Evolutionary conservation across 805 yeast genomes (phyloP), one percentile per base, ranked within the genome.

Genomic region (Candida takata): DNA sequence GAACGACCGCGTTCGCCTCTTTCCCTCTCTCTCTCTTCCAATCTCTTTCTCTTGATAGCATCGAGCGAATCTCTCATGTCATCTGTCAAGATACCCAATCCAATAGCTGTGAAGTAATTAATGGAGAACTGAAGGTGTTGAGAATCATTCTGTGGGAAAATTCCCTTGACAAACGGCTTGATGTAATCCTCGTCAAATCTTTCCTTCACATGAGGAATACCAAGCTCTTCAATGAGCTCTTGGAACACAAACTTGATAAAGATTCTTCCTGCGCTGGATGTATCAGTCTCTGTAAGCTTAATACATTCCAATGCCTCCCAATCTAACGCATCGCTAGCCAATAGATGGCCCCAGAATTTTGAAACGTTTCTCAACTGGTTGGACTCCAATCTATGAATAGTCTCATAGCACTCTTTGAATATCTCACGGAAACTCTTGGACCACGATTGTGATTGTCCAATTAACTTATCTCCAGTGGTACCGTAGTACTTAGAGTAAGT

Each of bases 31-130:
- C 38, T 25, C 18, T 29, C 41, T 17, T 40, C 45, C 5, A 67
- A 57, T 24, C 66, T 46, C 13, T 47, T 45, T 35, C 58, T 52
- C 15, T 38, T 41, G 15, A 40, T 15, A 7, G 26, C 27, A 13
- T 38, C 36, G 39, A 79, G 55, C 12, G 60, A 64, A 5, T 64
- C 69, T 60, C 97, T 72, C 94, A 88, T 82, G 2, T 64, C 72
- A 26, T 85, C 95, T 0, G 97, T 88, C 38, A 90, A 55, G 3
- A 71, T 69, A 30, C 97, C 97, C 33, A 90, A 56, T 0, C 94
- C 94, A 42, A 90, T 86, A 1, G 97, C 96, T 0, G 97, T 90
- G 58, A 90, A 90, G 55, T 70, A 90, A 53, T 90, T 90, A 53
- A 87, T 86, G 2, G 94, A 71, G 54, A 88, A 90, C 40, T 90